Evolutionary conservation across 2,329 filamentous ascomycete species (phyloP).

Genomic region (Arthrobotrys iridis): DNA sequence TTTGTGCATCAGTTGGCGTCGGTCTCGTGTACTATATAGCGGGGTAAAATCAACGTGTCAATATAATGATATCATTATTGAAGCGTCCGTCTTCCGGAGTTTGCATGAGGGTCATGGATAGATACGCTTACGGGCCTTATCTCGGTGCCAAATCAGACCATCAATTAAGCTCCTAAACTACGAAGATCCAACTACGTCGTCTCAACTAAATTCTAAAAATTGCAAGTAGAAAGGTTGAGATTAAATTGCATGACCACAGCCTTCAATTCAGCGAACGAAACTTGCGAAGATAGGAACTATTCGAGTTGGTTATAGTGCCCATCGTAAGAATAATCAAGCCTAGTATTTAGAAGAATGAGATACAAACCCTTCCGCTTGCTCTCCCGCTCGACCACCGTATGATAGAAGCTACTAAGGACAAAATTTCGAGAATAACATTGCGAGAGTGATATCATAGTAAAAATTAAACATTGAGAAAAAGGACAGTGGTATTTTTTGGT

Average conservation of each 20-base stretch:
- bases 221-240: neutral
- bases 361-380: neutral
- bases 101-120: too few species aligned
- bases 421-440: neutral
- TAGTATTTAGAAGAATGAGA: neutral
- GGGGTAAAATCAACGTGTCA: too few species aligned
- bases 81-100: too few species aligned
- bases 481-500: conserved; percentile 36
- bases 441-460: conserved; percentile 26
- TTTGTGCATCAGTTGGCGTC: neutral
- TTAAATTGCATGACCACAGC: neutral
- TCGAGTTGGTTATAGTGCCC: conserved; percentile 43
- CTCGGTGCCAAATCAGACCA: too few species aligned
- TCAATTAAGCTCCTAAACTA: too few species aligned
- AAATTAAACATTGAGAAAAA: conserved; percentile 26
- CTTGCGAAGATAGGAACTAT: conserved; percentile 25
- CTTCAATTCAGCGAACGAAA: conserved; percentile 4
- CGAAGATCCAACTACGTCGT: too few species aligned
- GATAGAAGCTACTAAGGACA: neutral
- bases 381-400: neutral
- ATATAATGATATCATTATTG: too few species aligned
- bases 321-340: conserved; percentile 5
- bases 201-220: too few species aligned
- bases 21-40: neutral
- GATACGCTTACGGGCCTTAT: too few species aligned